Evolutionary conservation across 1,284 basidiomycete species (phyloP).

Genomic region (Tylopilus orsonianus): DNA sequence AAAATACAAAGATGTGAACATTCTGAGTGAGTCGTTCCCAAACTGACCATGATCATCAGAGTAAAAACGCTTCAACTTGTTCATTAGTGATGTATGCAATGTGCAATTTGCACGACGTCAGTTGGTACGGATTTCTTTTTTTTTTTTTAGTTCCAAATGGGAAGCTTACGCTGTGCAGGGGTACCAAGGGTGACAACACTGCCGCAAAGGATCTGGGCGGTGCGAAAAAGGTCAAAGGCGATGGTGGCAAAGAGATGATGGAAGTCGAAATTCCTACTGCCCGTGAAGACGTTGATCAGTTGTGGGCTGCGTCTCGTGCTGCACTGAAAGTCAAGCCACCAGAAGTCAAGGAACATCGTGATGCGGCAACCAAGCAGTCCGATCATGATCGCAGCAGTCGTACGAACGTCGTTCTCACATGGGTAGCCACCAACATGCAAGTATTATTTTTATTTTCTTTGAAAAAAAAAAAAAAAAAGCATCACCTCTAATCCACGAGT

Average conservation of each 20-base stretch:
- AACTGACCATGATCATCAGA: not conserved
- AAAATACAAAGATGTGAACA: constrained; percentile 71
- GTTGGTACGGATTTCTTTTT: constrained; percentile 51
- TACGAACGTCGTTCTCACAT: constrained; percentile 83
- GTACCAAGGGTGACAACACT: constrained; percentile 90
- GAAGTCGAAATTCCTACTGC: constrained; percentile 82
- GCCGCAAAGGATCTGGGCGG: constrained; percentile 82
- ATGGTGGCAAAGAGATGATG: constrained; percentile 81
- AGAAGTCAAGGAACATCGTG: constrained; percentile 77
- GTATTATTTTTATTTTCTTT: constrained; percentile 27
- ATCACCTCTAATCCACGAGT: constrained; percentile 9
- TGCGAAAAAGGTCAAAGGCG: constrained; percentile 83
- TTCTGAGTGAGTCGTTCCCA: constrained; percentile 55
- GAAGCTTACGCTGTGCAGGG: constrained; percentile 44
- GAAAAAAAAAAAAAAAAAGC: too few species aligned
- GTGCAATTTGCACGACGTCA: constrained; percentile 89
- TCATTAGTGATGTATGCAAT: constrained; percentile 80
- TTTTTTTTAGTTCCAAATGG: not conserved
- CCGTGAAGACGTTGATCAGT: constrained; percentile 81
- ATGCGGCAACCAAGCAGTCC: constrained; percentile 86
- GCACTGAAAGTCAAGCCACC: constrained; percentile 65
- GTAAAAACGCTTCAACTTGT: not conserved
- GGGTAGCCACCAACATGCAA: constrained; percentile 84
- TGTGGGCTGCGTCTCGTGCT: constrained; percentile 75
- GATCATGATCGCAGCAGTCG: constrained; percentile 82